Percentiles rank a stretch among this genome's conserved stretches.
Evolutionary conservation across 1,284 basidiomycete genomes (phyloP).

Genomic region (Heliocybe sulcata): DNA sequence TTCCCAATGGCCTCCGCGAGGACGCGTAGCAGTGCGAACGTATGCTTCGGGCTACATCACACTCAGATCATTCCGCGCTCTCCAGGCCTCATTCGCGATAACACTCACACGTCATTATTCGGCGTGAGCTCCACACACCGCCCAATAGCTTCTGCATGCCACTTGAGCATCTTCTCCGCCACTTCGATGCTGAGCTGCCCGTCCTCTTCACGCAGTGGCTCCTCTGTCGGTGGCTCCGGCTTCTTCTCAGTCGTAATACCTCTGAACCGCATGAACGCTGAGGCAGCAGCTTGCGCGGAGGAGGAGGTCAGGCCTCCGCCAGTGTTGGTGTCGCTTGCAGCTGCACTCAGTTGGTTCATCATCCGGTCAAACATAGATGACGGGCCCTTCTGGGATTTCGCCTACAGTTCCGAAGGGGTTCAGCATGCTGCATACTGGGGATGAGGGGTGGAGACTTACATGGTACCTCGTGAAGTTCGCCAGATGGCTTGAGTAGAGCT

Average conservation of each 20-base stretch:
- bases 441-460: slow-evolving; percentile 38
- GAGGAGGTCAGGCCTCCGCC: slow-evolving; percentile 24
- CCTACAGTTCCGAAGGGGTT: slow-evolving; percentile 30
- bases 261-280: slow-evolving; percentile 76
- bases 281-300: slow-evolving; percentile 65
- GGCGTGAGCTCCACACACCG: slow-evolving; percentile 85
- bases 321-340: slow-evolving; percentile 57
- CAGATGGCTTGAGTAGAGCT: slow-evolving; percentile 77
- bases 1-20: slow-evolving; percentile 85
- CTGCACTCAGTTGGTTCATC: slow-evolving; percentile 83
- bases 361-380: slow-evolving; percentile 87
- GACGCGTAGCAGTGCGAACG: slow-evolving; percentile 79
- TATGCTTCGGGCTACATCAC: slow-evolving; percentile 75
- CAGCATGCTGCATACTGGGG: slow-evolving; percentile 7
- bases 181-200: slow-evolving; percentile 69
- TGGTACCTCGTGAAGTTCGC: slow-evolving; percentile 84
- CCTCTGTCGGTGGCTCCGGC: slow-evolving; percentile 53
- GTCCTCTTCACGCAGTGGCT: slow-evolving; percentile 73
- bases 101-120: slow-evolving; percentile 72
- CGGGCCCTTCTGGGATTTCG: slow-evolving; percentile 64
- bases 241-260: slow-evolving; percentile 55
- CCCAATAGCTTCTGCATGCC: slow-evolving; percentile 95
- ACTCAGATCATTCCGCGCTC: neutral
- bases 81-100: neutral
- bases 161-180: slow-evolving; percentile 87